Conservation (phyloP, 1,284 basidiomycete genomes). For the Irpex rosettiformis region DNA sequence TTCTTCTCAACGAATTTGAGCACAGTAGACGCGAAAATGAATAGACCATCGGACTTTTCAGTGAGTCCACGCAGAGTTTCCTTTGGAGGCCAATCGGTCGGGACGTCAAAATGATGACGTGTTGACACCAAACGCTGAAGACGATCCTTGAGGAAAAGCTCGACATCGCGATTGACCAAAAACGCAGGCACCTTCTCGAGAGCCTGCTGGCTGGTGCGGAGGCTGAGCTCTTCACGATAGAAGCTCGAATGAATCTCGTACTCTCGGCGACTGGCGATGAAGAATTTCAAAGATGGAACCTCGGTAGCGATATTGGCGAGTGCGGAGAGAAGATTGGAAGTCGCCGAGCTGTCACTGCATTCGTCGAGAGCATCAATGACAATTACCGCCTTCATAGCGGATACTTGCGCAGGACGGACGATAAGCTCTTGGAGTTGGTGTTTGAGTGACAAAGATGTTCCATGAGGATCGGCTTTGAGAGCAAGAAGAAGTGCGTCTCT, state of each 20-base stretch:
- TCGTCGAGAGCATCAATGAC: slow-evolving; percentile 25
- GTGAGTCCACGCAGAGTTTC: slow-evolving; percentile 9
- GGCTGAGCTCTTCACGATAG: not conserved
- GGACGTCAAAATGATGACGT: not conserved
- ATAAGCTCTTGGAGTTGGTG: slow-evolving; percentile 10
- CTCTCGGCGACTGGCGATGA: slow-evolving; percentile 21
- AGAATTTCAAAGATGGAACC: slow-evolving; percentile 15
- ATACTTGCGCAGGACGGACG: slow-evolving; percentile 2
- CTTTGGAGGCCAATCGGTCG: not conserved
- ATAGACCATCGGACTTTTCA: slow-evolving; percentile 11
- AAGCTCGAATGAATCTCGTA: slow-evolving; percentile 6
- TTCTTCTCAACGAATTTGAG: slow-evolving; percentile 8
- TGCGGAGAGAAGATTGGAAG: slow-evolving; percentile 3
- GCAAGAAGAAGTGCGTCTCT: slow-evolving; percentile 2
- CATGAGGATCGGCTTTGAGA: not conserved
- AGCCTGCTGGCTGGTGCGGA: not conserved
- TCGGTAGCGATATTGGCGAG: not conserved
- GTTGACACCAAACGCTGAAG: not conserved
- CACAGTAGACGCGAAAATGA: slow-evolving; percentile 18
- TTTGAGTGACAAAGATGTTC: not conserved
- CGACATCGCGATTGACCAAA: not conserved
- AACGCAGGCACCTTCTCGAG: not conserved
- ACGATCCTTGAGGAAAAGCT: not conserved
- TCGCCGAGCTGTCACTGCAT: slow-evolving; percentile 11
- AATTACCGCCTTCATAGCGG: slow-evolving; percentile 9